phyloP scores from a whole-genome alignment of 805 yeast species.

The Candida rishiriensis region DNA sequence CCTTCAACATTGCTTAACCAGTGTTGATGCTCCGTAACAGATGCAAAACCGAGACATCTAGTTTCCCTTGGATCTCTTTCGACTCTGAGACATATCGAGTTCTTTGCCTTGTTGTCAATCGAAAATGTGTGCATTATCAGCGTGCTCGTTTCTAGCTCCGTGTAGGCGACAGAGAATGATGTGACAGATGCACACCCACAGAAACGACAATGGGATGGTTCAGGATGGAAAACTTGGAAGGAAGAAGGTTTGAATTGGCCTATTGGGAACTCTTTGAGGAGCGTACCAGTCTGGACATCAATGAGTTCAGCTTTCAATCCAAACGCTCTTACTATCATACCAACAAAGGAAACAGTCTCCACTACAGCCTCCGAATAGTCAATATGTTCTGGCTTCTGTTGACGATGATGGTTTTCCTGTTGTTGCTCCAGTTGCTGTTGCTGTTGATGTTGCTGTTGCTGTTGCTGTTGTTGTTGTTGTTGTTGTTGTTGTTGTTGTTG shows the following conservation, averaged over 20 bases:
- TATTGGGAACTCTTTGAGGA: slow-evolving; percentile 56
- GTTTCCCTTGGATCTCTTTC: slow-evolving; percentile 92
- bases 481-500: no score
- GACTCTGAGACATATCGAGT: slow-evolving; percentile 77
- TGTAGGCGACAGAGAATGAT: slow-evolving; percentile 68
- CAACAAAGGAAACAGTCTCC: slow-evolving; percentile 63
- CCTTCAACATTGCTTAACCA: slow-evolving; percentile 65
- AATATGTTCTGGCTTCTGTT: slow-evolving; percentile 2
- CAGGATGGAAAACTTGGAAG: slow-evolving; percentile 71
- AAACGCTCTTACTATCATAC: slow-evolving; percentile 63
- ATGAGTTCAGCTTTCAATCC: slow-evolving; percentile 57
- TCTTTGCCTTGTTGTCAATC: slow-evolving; percentile 70
- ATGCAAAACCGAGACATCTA: slow-evolving; percentile 80
- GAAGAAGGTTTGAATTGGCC: slow-evolving; percentile 58
- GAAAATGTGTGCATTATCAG: slow-evolving; percentile 70
- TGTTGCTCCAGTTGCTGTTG: neutral
- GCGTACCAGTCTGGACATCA: slow-evolving; percentile 75
- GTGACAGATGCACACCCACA: slow-evolving; percentile 85
- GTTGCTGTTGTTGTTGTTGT: no score
- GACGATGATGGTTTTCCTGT: neutral
- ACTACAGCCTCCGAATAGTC: slow-evolving; percentile 30
- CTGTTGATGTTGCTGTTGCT: neutral
- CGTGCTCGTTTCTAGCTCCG: slow-evolving; percentile 50
- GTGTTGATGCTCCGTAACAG: slow-evolving; percentile 64
- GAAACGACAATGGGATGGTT: slow-evolving; percentile 83